A percentile compares a stretch with the other conserved stretches of the same genome.
Conservation (phyloP, 2,329 filamentous ascomycete genomes). For the Hymenoscyphus albidus region DNA sequence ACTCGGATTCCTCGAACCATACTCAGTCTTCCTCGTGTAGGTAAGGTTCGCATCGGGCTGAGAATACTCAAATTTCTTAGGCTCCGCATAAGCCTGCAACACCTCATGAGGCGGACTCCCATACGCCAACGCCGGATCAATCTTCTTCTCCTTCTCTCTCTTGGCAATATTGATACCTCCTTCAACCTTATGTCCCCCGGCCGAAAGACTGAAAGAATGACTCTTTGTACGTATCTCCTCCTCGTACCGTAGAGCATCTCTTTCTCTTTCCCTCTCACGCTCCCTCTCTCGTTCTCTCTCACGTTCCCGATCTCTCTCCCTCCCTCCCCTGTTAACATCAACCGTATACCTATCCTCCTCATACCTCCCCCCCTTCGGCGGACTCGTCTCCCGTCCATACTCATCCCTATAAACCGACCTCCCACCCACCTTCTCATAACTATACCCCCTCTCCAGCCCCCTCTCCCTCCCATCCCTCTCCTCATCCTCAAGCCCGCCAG, state of each 20-base stretch:
- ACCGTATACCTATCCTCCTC: constrained; percentile 4
- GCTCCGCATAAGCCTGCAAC: constrained; percentile 30
- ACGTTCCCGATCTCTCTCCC: background rate
- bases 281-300: background rate
- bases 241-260: constrained; percentile 25
- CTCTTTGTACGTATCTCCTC: constrained; percentile 22
- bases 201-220: constrained; percentile 28
- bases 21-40: constrained; percentile 33
- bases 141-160: constrained; percentile 10
- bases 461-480: constrained; percentile 19
- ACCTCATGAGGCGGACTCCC: constrained; percentile 9
- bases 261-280: constrained; percentile 13
- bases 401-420: constrained; percentile 13
- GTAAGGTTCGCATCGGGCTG: constrained; percentile 35
- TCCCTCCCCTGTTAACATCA: too few species aligned
- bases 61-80: constrained; percentile 39
- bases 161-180: constrained; percentile 24
- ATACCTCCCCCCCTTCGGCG: constrained; percentile 6
- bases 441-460: constrained; percentile 9
- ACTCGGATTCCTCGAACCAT: constrained; percentile 1
- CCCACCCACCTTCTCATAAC: constrained; percentile 4
- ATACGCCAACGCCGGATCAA: constrained; percentile 12
- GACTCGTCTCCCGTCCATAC: constrained; percentile 15
- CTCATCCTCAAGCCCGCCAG: constrained; percentile 23
- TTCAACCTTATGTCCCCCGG: constrained; percentile 25